These are phyloP conservation scores for Rhodomyrtus psidioides DNA, from an alignment of 441 rosid genomes.

Conservation along the genomic window DNA sequence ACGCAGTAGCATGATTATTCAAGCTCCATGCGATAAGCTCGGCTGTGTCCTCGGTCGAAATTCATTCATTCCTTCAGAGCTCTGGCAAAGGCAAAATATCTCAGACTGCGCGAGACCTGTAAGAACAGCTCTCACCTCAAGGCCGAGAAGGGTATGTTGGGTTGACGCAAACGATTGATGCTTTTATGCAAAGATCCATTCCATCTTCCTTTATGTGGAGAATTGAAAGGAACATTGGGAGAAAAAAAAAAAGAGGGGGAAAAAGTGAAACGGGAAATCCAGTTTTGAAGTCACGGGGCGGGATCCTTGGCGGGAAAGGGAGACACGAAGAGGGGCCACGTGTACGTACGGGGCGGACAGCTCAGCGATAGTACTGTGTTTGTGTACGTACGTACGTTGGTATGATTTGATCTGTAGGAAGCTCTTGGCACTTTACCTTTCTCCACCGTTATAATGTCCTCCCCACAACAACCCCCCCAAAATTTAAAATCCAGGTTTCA, in stretches of 20 bases:
- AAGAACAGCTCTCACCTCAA: not conserved
- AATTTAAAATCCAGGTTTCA: not conserved
- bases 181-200: not conserved
- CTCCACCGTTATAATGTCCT: not conserved
- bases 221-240: not conserved
- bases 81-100: not conserved
- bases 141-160: not conserved
- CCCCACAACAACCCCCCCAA: not conserved
- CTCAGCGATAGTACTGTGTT: not conserved
- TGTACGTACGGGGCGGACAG: not conserved
- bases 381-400: not conserved
- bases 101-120: not conserved
- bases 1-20: not conserved
- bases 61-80: not conserved
- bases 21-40: not conserved
- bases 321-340: not conserved
- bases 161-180: not conserved
- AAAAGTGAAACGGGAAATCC: too few species aligned
- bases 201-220: rapidly evolving
- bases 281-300: not conserved
- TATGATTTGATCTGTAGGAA: not conserved
- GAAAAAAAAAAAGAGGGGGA: not conserved
- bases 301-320: not conserved
- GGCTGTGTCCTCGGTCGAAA: not conserved
- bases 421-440: not conserved